Percentiles rank a stretch among this genome's conserved stretches.
phyloP scores from a whole-genome alignment of 345 rosid species.

The Lumnitzera littorea region DNA sequence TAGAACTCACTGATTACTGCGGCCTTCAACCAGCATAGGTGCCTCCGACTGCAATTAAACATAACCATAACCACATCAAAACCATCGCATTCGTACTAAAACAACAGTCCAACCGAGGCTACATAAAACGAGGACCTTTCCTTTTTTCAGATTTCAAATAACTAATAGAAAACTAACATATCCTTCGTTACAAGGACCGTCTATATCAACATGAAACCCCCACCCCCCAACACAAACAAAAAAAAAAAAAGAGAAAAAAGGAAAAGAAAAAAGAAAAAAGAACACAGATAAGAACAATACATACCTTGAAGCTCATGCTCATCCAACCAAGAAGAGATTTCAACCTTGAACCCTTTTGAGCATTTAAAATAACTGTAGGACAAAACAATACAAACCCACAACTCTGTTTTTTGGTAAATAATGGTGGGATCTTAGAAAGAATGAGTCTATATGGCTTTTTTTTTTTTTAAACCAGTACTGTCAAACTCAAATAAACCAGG shows the following conservation, averaged over 20 bases:
- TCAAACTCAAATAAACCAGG: background rate
- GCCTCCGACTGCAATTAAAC: background rate
- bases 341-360: no score
- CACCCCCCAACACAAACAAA: no score
- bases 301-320: conserved; percentile 13
- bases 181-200: background rate
- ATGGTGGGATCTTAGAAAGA: conserved; percentile 3
- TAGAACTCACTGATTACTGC: no score
- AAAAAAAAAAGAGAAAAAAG: background rate
- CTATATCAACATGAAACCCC: background rate
- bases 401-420: conserved; percentile 1
- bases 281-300: conserved; percentile 1
- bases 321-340: conserved; percentile 21
- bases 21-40: background rate
- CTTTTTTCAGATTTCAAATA: no score
- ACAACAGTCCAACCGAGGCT: no score
- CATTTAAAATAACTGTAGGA: conserved; percentile 15
- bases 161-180: no score
- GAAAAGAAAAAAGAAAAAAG: conserved; percentile 2
- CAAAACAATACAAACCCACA: conserved; percentile 15
- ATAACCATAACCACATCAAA: background rate
- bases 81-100: background rate
- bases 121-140: no score
- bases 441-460: background rate
- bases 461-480: conserved; percentile 8